Evolutionary conservation across 1,139 yeast species (phyloP).

Genomic region (Candida smagusa): DNA sequence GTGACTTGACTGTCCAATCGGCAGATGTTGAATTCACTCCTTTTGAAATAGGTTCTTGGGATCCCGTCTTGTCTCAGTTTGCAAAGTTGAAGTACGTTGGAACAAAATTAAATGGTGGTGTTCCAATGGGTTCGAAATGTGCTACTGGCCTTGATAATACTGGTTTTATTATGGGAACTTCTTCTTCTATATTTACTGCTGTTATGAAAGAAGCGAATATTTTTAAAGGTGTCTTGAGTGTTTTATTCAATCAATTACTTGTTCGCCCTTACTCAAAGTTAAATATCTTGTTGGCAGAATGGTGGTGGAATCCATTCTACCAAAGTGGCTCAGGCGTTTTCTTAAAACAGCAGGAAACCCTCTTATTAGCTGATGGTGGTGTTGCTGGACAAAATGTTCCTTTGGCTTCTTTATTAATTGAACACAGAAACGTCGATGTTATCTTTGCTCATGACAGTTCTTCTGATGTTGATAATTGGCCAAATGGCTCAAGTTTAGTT

Average conservation of each 20-base stretch:
- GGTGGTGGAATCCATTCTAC: constrained; percentile 21
- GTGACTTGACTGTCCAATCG: constrained; percentile 14
- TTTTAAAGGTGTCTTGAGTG: no score
- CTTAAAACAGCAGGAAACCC: constrained; percentile 4
- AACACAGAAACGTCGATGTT: constrained; percentile 17
- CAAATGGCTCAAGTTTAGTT: constrained; percentile 17
- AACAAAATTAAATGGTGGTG: constrained; percentile 26
- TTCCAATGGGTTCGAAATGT: constrained; percentile 14
- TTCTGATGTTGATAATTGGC: constrained; percentile 15
- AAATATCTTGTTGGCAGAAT: constrained; percentile 12
- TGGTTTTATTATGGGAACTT: constrained; percentile 21
- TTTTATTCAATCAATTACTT: no score
- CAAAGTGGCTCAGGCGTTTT: constrained; percentile 15
- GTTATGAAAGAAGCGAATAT: constrained; percentile 10
- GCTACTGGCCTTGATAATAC: constrained; percentile 19
- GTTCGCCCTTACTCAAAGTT: background rate
- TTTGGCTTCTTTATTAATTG: constrained; percentile 16
- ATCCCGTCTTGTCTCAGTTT: constrained; percentile 17
- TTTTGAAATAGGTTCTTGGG: constrained; percentile 24
- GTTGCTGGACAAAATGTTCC: constrained; percentile 20
- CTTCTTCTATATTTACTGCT: constrained; percentile 20
- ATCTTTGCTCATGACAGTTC: constrained; percentile 19
- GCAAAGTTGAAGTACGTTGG: constrained; percentile 36
- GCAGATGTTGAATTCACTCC: constrained; percentile 21
- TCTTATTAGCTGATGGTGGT: constrained; percentile 22